phyloP scores from a whole-genome alignment of 2,329 filamentous ascomycete species.

The Cladosporium sp. region DNA sequence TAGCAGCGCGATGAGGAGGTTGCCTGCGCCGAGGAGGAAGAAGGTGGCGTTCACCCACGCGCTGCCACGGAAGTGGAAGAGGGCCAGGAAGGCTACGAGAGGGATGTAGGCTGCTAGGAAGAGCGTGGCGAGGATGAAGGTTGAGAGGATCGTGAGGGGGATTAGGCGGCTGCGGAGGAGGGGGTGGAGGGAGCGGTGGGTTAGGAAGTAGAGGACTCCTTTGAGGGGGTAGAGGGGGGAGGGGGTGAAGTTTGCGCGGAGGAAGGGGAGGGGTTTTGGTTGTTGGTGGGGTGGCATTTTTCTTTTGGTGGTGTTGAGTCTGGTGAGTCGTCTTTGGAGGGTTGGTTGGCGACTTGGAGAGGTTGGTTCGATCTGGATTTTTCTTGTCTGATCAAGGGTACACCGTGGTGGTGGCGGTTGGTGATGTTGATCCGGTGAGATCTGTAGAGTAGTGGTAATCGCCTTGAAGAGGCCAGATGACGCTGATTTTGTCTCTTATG shows the following conservation, averaged over 20 bases:
- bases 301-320: background rate
- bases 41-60: conserved; percentile 90
- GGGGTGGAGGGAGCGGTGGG: conserved; percentile 75
- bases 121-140: conserved; percentile 76
- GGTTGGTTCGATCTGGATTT: no score
- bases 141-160: conserved; percentile 74
- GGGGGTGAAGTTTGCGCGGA: conserved; percentile 31
- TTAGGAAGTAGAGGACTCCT: conserved; percentile 77
- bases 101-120: conserved; percentile 87
- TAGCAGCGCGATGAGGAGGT: conserved; percentile 55
- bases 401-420: no score
- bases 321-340: no score
- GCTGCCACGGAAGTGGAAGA: conserved; percentile 74
- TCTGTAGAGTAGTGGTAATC: no score
- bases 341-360: no score
- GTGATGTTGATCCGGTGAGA: no score
- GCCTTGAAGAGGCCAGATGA: no score
- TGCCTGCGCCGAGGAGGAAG: conserved; percentile 67
- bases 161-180: conserved; percentile 73
- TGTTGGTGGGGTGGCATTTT: conserved; percentile 6
- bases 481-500: no score
- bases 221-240: conserved; percentile 32
- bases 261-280: conserved; percentile 19
- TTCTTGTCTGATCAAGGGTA: no score
- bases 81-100: conserved; percentile 78